Evolutionary conservation across 805 yeast species (phyloP), one percentile per base, ranked within the genome.

Genomic region (Suhomyces tanzawaensis): DNA sequence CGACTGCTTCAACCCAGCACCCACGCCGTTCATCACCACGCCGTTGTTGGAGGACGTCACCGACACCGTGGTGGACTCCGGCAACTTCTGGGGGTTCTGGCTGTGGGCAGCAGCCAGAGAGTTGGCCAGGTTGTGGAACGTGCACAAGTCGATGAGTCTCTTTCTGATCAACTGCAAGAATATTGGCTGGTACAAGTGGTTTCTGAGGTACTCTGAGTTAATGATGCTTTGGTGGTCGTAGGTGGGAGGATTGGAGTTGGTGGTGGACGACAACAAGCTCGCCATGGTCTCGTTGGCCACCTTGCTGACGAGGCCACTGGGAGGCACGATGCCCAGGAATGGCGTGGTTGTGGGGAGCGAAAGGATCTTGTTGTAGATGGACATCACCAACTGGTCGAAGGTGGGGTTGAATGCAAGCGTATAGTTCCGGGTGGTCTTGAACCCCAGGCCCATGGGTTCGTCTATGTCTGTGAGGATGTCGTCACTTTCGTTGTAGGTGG

Each of bases 271-370:
- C 9, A 64, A 44, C 35, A 67, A 47, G 32, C 43, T 49, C 26
- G 37, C 44, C 63, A 68, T 55, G 7, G 67, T 62, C 42, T 69
- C 73, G 44, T 62, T 62, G 23, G 72, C 72, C n/a, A 68, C 71
- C 41, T 60, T 62, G 27, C 70, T 61, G 16, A 62, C 72, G 34
- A 69, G 52, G 1, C 74, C 74, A 51, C 69, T 64, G 3, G 74
- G 74, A 13, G 74, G 74, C 7, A 60, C 53, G 9, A 45, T 33
- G 2, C 74, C 74, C 54, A 60, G 59, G 35, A 69, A 69, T 9
- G 74, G 74, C 15, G 73, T 67, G 3, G 73, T 67, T 15, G 74
- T 69, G 29, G 74, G 74, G 29, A 64, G 60, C 23, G 64, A 56
- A 32, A 68, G 48, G 28, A 66, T 49, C 32, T 63, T 57, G 19